Conservation (phyloP, 345 rosid genomes). For the Cochlearia excelsa region DNA sequence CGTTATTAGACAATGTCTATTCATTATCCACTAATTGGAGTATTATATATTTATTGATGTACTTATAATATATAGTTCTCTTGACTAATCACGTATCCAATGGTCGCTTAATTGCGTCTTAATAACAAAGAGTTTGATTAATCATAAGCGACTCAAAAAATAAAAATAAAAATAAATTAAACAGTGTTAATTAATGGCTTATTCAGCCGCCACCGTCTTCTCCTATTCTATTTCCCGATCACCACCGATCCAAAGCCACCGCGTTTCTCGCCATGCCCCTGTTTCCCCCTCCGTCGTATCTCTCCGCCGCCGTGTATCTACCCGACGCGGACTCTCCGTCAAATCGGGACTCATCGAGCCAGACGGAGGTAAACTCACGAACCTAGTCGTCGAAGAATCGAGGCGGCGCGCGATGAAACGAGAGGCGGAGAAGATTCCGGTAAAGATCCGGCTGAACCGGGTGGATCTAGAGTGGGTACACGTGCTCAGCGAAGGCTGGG, state of each 20-base stretch:
- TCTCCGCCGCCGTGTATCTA: constrained; percentile 7
- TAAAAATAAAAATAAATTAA: not conserved
- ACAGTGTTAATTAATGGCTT: constrained; percentile 44
- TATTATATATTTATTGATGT: not conserved
- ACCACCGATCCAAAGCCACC: constrained; percentile 32
- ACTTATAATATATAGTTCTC: not conserved
- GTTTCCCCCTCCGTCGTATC: constrained; percentile 6
- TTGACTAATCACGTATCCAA: not conserved
- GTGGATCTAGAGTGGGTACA: constrained; percentile 89
- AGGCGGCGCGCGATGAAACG: constrained; percentile 47
- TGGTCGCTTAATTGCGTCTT: constrained; percentile 21
- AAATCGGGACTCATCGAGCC: constrained; percentile 69
- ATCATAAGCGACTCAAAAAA: not conserved
- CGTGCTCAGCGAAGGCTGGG: constrained; percentile 97
- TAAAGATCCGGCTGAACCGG: constrained; percentile 46
- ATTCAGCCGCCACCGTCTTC: constrained; percentile 41
- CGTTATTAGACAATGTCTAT: constrained; percentile 19
- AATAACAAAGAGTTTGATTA: constrained; percentile 18
- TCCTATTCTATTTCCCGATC: constrained; percentile 26
- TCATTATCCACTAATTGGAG: constrained; percentile 31
- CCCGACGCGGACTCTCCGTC: constrained; percentile 26
- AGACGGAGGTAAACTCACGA: constrained; percentile 74
- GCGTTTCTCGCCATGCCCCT: constrained; percentile 31
- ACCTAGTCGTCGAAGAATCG: constrained; percentile 60
- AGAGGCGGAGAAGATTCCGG: constrained; percentile 55